Evolutionary conservation across 2,329 filamentous ascomycete species (phyloP), one percentile per base, ranked within the genome.

Genomic region (Botrytis medusae): DNA sequence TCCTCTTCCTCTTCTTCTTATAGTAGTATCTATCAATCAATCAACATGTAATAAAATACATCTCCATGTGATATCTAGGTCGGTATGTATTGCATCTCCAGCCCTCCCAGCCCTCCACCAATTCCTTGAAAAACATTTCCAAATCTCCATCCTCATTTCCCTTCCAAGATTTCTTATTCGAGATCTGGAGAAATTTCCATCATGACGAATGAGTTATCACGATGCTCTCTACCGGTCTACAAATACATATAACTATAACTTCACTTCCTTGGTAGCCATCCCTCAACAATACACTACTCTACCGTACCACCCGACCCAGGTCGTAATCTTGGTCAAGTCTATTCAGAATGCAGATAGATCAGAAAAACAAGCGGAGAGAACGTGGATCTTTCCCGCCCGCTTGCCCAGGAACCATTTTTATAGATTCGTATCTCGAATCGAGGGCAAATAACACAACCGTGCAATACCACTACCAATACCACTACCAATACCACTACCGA

Each of bases 341-440:
- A n/a, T 54, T 67, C 32, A 67, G 64, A 67, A 40, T 54, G 54
- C 14, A 67, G 64, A 67, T 46, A 51, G 63, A 37, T 67, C 44
- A 51, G 20, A 67, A 67, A 67, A 48, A 67, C 42, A 64, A 32
- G 44, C 44, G 22, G 63, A 67, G 63, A 67, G 22, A 67, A 67
- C 64, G 64, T 54, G 64, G 32, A 40, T 29, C 64, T 54, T n/a
- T 40, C 64, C 46, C 46, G 32, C 20, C 34, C 59, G 34, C 32
- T 8, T 29, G 18, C 7, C 46, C 46, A 67, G 64, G 64, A 67
- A 54, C 64, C 25, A 54, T 51, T 40, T 40, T 51, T 29, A 51
- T 14, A 51, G 44, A 67, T 67, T 51, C 42, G 42, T 46, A 64
- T 46, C 62, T 54, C 25, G 44, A 37, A 67, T 48, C 60, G 22